Evolutionary conservation across 164 flowering plant genomes (phyloP).

Genomic region (Chimonanthus praecox): DNA sequence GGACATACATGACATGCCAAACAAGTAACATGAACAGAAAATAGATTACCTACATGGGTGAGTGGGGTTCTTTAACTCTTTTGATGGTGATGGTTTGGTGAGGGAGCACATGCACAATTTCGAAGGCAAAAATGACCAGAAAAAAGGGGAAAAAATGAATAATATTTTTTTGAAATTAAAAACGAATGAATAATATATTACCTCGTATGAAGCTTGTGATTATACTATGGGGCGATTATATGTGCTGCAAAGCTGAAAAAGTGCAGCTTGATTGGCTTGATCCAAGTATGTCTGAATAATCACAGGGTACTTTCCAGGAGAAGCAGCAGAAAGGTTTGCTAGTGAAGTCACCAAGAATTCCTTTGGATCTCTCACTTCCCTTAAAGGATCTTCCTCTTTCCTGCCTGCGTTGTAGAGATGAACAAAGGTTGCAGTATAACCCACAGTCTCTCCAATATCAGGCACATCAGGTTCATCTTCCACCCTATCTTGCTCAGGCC

Average conservation of each 20-base stretch:
- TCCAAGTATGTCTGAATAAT: constrained; percentile 58
- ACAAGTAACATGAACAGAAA: too few relatives aligned
- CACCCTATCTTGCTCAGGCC: constrained; percentile 78
- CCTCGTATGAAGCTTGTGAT: constrained; percentile 16
- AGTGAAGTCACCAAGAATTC: constrained; percentile 63
- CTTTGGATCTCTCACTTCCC: constrained; percentile 69
- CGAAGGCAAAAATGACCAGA: background rate
- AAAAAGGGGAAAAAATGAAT: background rate
- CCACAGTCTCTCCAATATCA: constrained; percentile 67
- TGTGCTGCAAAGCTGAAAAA: constrained; percentile 63
- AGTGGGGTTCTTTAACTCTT: background rate
- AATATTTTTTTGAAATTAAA: too few relatives aligned
- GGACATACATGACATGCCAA: too few relatives aligned
- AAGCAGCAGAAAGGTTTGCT: constrained; percentile 50
- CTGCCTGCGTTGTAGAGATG: constrained; percentile 85
- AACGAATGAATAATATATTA: background rate
- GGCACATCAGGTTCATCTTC: constrained; percentile 86
- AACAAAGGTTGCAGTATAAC: constrained; percentile 71
- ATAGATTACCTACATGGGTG: too few relatives aligned
- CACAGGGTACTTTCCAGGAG: constrained; percentile 66
- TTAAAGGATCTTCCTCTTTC: constrained; percentile 84
- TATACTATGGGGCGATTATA: constrained; percentile 44
- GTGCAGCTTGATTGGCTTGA: constrained; percentile 60
- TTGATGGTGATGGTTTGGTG: background rate
- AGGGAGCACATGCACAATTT: background rate